These are phyloP conservation scores for Fraxinus baroniana DNA, from an alignment of 305 asterid genomes.

Conservation along the genomic window DNA sequence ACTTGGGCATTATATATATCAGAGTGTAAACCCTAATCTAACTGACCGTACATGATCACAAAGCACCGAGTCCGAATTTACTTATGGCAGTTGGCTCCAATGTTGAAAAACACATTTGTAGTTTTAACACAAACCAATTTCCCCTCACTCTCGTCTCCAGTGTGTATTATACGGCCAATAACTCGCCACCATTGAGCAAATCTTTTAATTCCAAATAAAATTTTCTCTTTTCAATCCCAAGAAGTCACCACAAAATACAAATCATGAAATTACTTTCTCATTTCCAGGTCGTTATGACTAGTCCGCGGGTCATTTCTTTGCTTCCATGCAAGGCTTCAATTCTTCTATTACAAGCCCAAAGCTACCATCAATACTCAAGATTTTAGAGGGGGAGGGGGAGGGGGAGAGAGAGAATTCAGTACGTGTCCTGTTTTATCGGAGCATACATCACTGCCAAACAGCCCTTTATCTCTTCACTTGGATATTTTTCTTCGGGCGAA, in stretches of 20 bases:
- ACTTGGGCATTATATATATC: too few relatives aligned
- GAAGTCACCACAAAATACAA: neutral
- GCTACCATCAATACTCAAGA: conserved; percentile 23
- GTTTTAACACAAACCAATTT: neutral
- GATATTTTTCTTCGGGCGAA: conserved; percentile 22
- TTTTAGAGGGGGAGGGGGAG: neutral
- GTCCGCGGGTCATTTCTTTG: conserved; percentile 40
- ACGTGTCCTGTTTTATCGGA: neutral
- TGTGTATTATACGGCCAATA: conserved; percentile 25
- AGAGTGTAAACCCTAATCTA: neutral
- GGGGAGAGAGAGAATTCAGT: neutral
- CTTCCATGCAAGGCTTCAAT: conserved; percentile 62
- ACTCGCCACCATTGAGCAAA: conserved; percentile 16
- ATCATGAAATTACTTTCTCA: conserved; percentile 6
- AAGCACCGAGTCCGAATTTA: neutral
- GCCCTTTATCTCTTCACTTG: conserved; percentile 32
- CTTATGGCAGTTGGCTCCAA: neutral
- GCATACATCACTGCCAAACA: conserved; percentile 26
- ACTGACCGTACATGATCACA: neutral
- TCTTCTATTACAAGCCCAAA: conserved; percentile 10
- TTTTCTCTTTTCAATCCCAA: conserved; percentile 1
- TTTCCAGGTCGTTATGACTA: conserved; percentile 25
- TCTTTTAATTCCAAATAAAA: neutral
- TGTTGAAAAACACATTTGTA: neutral
- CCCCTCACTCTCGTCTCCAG: conserved; percentile 4